phyloP scores from a whole-genome alignment of 257 asterid species.

The Verbascum thapsus region DNA sequence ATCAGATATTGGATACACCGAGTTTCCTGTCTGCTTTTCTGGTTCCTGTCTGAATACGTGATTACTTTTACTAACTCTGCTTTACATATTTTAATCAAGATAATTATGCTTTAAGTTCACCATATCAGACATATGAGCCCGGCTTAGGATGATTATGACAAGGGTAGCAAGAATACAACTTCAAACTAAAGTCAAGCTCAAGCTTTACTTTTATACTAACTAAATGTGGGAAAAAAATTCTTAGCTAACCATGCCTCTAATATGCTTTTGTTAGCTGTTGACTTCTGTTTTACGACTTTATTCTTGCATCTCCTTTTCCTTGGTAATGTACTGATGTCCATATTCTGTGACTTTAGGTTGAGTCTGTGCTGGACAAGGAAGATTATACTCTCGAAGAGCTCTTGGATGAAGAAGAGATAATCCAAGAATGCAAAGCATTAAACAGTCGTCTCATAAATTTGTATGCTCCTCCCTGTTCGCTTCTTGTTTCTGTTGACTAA shows the following conservation, averaged over 20 bases:
- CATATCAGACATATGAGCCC: conserved; percentile 1
- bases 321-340: conserved; percentile 17
- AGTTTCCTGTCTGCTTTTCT: background rate
- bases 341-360: conserved; percentile 60
- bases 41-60: background rate
- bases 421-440: conserved; percentile 99
- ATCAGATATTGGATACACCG: background rate
- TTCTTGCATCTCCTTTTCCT: conserved; percentile 12
- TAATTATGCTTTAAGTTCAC: conserved; percentile 10
- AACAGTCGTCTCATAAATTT: conserved; percentile 96
- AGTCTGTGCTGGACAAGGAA: conserved; percentile 91
- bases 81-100: background rate
- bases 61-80: background rate
- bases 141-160: background rate
- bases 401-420: conserved; percentile 97
- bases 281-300: background rate
- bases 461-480: conserved; percentile 45
- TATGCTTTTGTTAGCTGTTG: background rate
- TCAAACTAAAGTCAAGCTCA: conserved; percentile 17
- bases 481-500: conserved; percentile 20
- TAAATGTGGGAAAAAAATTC: conserved; percentile 7
- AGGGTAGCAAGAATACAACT: background rate
- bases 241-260: background rate
- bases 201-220: conserved; percentile 14
- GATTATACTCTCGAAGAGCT: conserved; percentile 90